Conservation (phyloP, 257 asterid genomes). For the Nemophila menziesii region DNA sequence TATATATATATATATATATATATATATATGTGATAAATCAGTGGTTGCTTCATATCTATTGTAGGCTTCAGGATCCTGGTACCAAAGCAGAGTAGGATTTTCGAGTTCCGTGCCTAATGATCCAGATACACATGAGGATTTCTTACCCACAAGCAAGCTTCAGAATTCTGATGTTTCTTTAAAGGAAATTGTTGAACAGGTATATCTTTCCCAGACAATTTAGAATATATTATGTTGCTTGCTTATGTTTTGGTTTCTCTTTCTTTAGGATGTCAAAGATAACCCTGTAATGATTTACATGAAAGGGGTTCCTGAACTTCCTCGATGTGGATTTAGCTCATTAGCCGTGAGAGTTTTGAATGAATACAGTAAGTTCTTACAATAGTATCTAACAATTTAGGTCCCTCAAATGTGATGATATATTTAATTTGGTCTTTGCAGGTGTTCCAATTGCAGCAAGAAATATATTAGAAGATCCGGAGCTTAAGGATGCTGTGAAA, state of each 20-base stretch:
- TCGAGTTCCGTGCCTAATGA: conserved; percentile 57
- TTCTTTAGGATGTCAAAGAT: conserved; percentile 74
- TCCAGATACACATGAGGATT: conserved; percentile 84
- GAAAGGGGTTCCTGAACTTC: conserved; percentile 86
- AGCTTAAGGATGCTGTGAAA: conserved; percentile 83
- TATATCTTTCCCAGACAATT: conserved; percentile 10
- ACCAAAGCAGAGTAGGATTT: conserved; percentile 25
- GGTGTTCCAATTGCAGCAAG: conserved; percentile 69
- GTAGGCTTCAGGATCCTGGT: conserved; percentile 43
- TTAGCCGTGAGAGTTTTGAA: conserved; percentile 77
- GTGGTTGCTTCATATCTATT: conserved; percentile 8
- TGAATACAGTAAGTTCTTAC: conserved; percentile 61
- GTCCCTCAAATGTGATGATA: too few species aligned
- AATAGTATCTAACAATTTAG: background rate
- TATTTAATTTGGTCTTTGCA: conserved; percentile 20
- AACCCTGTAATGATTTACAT: conserved; percentile 94
- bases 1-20: too few species aligned
- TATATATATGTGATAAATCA: conserved; percentile 2
- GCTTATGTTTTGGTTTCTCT: conserved; percentile 7
- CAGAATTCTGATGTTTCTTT: conserved; percentile 44
- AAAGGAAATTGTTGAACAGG: conserved; percentile 77
- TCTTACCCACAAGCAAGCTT: conserved; percentile 54
- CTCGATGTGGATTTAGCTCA: conserved; percentile 94
- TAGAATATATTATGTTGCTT: conserved; percentile 7
- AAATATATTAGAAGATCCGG: conserved; percentile 76